Evolutionary conservation across 2,329 filamentous ascomycete genomes (phyloP), one percentile per base, ranked within the genome.

Genomic region (Myriosclerotinia curreyana): DNA sequence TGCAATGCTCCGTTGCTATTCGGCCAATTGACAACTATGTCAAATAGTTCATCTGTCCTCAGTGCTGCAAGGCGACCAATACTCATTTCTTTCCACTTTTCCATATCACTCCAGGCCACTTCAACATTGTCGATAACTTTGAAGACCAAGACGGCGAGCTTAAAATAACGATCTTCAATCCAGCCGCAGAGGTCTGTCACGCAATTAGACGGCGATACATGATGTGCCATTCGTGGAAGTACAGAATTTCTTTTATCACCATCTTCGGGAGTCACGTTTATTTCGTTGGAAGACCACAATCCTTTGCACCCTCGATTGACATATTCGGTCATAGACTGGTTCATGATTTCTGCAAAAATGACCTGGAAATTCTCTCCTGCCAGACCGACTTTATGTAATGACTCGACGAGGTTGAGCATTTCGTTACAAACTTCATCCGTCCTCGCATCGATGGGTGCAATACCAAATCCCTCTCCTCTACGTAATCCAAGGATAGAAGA

Each of bases 21-120:
- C 5, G 90, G 89, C 90, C 90, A 95, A 64, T 83, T 81, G 64
- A 90, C 81, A 53, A 92, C 86, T 72, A 94, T 92, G 71, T 93
- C 89, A 71, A 92, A 94, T 12, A 95, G 79, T 71, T 92, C 86
- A 9, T 83, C 80, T 53, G 89, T 90, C 51, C 91, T 83, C 55
- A 90, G 79, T 22, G 84, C 82, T 2, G 89, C 90, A 20, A 94
- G 80, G 52, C 87, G 83, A 3, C 83, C 84, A 52, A 91, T 75
- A 20, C 87, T 88, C 70, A 89, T 86, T 49, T 89, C 85, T 72
- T 88, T 88, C 83, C 88, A 92, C 67, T 84, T 85, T 68, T 86
- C 82, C 50, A 89, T 79, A 66, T 91, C 82, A 20, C 77, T 75
- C 75, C 82, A 81, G 7, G 80, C 79, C 34, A 86, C 75, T 1